Evolutionary conservation across 306 rosid species (phyloP).

Genomic region (Dicorynia guianensis): DNA sequence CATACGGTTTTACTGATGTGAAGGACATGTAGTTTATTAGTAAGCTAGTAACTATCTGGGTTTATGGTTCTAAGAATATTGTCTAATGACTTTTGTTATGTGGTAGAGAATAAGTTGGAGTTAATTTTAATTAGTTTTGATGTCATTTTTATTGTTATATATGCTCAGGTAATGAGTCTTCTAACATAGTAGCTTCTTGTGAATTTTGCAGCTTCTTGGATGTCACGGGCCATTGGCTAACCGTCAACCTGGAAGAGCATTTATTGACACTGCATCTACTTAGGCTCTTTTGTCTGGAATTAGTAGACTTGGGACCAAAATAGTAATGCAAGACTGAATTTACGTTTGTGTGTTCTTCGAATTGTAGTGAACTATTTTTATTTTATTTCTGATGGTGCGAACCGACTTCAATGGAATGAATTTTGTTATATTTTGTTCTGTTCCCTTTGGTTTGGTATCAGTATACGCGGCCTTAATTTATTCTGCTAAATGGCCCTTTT

Average conservation of each 20-base stretch:
- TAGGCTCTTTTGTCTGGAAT: constrained; percentile 34
- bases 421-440: neutral
- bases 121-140: neutral
- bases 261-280: constrained; percentile 36
- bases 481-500: too few species aligned
- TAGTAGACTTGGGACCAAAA: neutral
- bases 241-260: constrained; percentile 69
- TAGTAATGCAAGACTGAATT: constrained; percentile 31
- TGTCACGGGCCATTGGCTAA: constrained; percentile 71
- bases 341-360: constrained; percentile 16
- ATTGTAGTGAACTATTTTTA: constrained; percentile 4
- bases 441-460: neutral
- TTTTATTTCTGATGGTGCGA: neutral
- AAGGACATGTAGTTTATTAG: too few species aligned
- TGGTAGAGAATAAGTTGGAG: too few species aligned
- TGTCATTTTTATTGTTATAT: neutral
- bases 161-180: neutral
- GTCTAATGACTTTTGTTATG: too few species aligned
- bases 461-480: too few species aligned
- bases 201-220: constrained; percentile 69
- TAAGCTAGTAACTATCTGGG: neutral
- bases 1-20: neutral
- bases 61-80: neutral
- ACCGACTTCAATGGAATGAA: neutral
- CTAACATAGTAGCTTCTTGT: neutral